A percentile compares a stretch with the other conserved stretches of the same genome.
Conservation (phyloP, 2,329 filamentous ascomycete species). For the Hypoxylon sp. region DNA sequence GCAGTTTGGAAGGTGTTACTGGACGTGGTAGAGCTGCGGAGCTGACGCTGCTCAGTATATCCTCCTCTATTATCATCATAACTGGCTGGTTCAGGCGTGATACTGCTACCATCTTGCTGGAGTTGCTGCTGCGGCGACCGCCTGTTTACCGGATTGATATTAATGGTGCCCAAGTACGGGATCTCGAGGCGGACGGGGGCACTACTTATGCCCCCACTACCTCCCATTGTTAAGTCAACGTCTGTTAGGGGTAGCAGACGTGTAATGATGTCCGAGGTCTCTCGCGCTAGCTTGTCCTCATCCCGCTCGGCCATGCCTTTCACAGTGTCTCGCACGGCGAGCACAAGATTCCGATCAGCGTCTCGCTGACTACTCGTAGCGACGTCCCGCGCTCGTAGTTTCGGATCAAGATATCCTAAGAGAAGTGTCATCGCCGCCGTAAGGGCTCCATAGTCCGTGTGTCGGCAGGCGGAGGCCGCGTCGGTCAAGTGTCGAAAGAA, state of each 20-base stretch:
- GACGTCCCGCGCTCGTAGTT: constrained; percentile 45
- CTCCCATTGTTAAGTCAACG: constrained; percentile 39
- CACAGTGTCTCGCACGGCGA: constrained; percentile 58
- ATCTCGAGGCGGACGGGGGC: constrained; percentile 59
- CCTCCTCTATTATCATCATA: neutral
- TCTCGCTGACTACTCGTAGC: constrained; percentile 47
- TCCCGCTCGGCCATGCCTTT: constrained; percentile 57
- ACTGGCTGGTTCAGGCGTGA: neutral
- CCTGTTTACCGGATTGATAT: constrained; percentile 55
- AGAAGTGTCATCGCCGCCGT: constrained; percentile 67
- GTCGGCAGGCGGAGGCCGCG: constrained; percentile 61
- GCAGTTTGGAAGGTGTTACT: neutral
- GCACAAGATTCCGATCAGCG: constrained; percentile 58
- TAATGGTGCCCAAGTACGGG: constrained; percentile 64
- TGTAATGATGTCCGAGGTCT: constrained; percentile 61
- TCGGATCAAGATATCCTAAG: constrained; percentile 63
- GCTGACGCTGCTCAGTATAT: neutral
- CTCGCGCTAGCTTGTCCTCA: constrained; percentile 59
- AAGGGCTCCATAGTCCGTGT: constrained; percentile 67
- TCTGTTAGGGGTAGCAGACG: constrained; percentile 60
- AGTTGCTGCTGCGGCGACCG: constrained; percentile 20
- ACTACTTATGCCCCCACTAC: constrained; percentile 14
- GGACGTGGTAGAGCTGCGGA: neutral
- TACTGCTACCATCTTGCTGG: constrained; percentile 1
- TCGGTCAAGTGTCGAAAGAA: constrained; percentile 60